Base-by-base conservation (phyloP, 2,329 filamentous ascomycete species). In the Fusarium dimerum region DNA sequence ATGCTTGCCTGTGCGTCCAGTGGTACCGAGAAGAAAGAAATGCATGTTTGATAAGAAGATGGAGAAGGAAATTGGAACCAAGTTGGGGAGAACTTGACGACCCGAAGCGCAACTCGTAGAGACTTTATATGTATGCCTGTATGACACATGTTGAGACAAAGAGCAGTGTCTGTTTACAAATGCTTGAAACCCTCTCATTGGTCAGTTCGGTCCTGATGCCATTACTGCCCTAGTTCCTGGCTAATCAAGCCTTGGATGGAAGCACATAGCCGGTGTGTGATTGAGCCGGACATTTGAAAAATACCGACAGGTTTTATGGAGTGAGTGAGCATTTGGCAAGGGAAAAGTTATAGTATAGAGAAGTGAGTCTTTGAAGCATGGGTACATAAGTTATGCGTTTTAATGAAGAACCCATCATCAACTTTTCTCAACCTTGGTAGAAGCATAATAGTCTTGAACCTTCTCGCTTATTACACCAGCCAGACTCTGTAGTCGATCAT, bases 11-110 rank as follows among this genome's bases (percentile, higher is more conserved):
- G 72, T 76, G 13, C 75, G 73, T 34, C 75, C 74, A 55, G 67
- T 75, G 45, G 71, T 71, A 47, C 74, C 75, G n/a, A 78, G 66
- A 13, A 77, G 68, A 43, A 78, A 68, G 52, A 75, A 68, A 52
- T 73, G 68, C 71, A 74, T 73, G 42, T 48, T 65, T 12, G 20
- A 5, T 26, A 26, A 26, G 7, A 26, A 7, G 7, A 26, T 26
- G 5, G 7, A 26, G 5, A 26, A 26, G 20, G 7, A 5, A 26
- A 26, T 5, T 7, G 5, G 7, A 26, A 26, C 7, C 20, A 7
- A 26, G 20, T 26, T 26, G 20, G 20, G 20, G 20, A 26, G 7
- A 26, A 26, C 20, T 26, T 26, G 20, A 26, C 20, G 20, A 26
- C 20, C 20, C 20, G 7, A 26, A 26, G 20, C 20, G 20, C 20